Evolutionary conservation across 1,284 basidiomycete species (phyloP).

Genomic region (Cutaneotrichosporon spelunceum): DNA sequence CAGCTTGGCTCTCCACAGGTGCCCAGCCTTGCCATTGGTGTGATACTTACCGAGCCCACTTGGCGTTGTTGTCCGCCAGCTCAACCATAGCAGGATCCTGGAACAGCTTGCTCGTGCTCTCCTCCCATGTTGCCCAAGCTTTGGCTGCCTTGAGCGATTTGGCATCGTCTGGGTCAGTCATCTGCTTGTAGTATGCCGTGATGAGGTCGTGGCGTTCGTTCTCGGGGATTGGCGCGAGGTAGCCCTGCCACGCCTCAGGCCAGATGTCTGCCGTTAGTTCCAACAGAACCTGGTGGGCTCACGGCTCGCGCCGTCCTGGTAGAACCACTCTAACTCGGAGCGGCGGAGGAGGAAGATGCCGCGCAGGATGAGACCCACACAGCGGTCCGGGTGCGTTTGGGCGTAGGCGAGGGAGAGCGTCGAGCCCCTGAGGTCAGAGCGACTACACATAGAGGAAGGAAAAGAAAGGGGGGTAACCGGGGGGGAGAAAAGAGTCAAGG

Average conservation of each 20-base stretch:
- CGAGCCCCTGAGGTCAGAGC: slow-evolving; percentile 63
- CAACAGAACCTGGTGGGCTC: slow-evolving; percentile 9
- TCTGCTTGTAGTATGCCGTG: slow-evolving; percentile 68
- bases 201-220: slow-evolving; percentile 74
- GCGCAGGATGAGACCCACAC: slow-evolving; percentile 74
- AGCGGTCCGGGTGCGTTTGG: slow-evolving; percentile 76
- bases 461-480: no score
- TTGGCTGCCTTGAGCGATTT: slow-evolving; percentile 64
- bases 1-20: slow-evolving; percentile 3
- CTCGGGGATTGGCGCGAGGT: slow-evolving; percentile 73
- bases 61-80: slow-evolving; percentile 64
- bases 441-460: neutral
- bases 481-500: neutral
- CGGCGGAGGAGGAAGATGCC: slow-evolving; percentile 86
- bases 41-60: slow-evolving; percentile 66
- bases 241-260: slow-evolving; percentile 86
- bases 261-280: slow-evolving; percentile 57
- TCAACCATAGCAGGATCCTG: slow-evolving; percentile 68
- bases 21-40: neutral
- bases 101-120: slow-evolving; percentile 71
- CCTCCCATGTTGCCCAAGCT: slow-evolving; percentile 79
- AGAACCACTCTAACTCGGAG: slow-evolving; percentile 87
- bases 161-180: slow-evolving; percentile 69
- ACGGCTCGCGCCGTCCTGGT: slow-evolving; percentile 59
- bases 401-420: slow-evolving; percentile 83